These are phyloP conservation scores for Pneumocystis jirovecii DNA, from an alignment of 1,139 yeast genomes.

Conservation along the genomic window DNA sequence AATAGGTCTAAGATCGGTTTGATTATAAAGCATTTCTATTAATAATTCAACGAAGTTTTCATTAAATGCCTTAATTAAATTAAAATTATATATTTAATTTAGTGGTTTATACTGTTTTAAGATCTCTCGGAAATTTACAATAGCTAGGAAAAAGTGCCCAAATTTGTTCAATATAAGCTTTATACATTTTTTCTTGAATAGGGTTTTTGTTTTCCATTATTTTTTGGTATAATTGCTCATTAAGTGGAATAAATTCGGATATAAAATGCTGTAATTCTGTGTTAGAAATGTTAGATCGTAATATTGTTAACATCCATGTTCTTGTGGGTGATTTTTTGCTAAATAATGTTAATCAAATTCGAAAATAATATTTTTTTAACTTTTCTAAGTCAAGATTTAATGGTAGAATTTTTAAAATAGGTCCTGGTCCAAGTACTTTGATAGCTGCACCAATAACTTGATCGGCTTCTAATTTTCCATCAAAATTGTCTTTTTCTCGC, in stretches of 20 bases:
- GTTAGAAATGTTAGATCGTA: slow-evolving; percentile 69
- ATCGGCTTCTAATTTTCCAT: slow-evolving; percentile 67
- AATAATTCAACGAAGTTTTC: slow-evolving; percentile 65
- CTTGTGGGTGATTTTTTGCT: slow-evolving; percentile 43
- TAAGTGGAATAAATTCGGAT: slow-evolving; percentile 50
- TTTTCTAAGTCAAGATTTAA: slow-evolving; percentile 48
- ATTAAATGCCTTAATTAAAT: slow-evolving; percentile 35
- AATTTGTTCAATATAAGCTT: slow-evolving; percentile 74
- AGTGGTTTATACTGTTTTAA: slow-evolving; percentile 22
- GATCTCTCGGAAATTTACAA: slow-evolving; percentile 73
- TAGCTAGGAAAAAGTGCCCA: slow-evolving; percentile 87
- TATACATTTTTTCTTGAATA: slow-evolving; percentile 41
- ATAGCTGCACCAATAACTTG: slow-evolving; percentile 65
- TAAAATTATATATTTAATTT: background rate
- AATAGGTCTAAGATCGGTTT: slow-evolving; percentile 57
- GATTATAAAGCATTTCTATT: slow-evolving; percentile 58
- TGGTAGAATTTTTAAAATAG: slow-evolving; percentile 59
- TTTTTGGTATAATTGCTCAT: slow-evolving; percentile 39
- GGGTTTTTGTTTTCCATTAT: slow-evolving; percentile 20
- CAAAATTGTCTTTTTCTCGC: slow-evolving; percentile 41
- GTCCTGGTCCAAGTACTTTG: slow-evolving; percentile 71
- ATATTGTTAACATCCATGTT: slow-evolving; percentile 89
- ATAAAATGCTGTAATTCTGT: slow-evolving; percentile 55
- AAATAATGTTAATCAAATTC: background rate
- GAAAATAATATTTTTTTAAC: slow-evolving; percentile 14